These are phyloP conservation scores for Selaginella moellendorffii DNA, from an alignment of 75 land plant species.

Conservation along the genomic window DNA sequence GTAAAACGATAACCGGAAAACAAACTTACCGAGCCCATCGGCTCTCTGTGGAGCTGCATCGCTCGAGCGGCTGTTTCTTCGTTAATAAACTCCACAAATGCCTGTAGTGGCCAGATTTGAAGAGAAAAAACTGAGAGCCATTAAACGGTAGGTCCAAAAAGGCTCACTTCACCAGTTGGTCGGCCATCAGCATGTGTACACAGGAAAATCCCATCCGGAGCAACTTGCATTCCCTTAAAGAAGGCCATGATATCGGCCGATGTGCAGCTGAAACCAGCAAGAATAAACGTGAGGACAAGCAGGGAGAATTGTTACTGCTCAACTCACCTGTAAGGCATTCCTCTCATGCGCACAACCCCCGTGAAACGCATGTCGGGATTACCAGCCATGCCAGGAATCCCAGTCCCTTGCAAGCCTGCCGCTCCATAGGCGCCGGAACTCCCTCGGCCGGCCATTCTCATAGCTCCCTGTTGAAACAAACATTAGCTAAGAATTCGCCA, in stretches of 20 bases:
- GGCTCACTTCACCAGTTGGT: constrained; percentile 28
- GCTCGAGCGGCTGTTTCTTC: constrained; percentile 35
- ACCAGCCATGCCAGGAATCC: constrained; percentile 34
- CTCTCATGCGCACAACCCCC: constrained; percentile 33
- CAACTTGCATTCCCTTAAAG: constrained; percentile 31
- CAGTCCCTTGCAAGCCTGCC: constrained; percentile 15
- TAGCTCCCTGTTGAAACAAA: constrained; percentile 21
- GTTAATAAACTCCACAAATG: constrained; percentile 32
- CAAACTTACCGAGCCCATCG: constrained; percentile 21
- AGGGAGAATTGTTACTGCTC: too few relatives aligned
- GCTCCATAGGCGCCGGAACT: constrained; percentile 10
- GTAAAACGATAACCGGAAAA: neutral
- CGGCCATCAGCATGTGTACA: constrained; percentile 36
- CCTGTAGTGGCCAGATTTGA: too few relatives aligned
- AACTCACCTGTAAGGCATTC: constrained; percentile 32
- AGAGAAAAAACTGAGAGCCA: too few relatives aligned
- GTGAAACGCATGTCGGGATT: constrained; percentile 33
- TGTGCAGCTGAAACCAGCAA: constrained; percentile 21
- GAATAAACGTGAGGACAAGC: neutral
- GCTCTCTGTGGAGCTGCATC: constrained; percentile 26
- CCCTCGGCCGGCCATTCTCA: constrained; percentile 36
- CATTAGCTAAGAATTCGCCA: too few relatives aligned
- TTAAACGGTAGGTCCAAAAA: neutral
- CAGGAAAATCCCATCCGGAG: constrained; percentile 30
- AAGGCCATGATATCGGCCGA: constrained; percentile 33